These are phyloP conservation scores for Thalia dealbata DNA, from an alignment of 176 grass and related monocot genomes.

Conservation along the genomic window DNA sequence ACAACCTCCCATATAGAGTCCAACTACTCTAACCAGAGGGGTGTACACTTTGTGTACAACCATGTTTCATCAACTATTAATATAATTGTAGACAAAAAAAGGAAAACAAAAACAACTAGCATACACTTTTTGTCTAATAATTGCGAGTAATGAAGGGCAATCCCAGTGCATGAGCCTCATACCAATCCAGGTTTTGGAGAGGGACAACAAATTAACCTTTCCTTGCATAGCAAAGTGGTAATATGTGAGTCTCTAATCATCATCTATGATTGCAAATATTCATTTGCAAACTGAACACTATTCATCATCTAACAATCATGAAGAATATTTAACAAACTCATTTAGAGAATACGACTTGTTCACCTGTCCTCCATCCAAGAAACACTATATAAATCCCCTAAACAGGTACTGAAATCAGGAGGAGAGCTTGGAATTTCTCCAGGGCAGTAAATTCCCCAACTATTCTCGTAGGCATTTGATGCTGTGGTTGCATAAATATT, in stretches of 20 bases:
- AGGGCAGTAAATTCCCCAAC: constrained; percentile 97
- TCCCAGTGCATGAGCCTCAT: too few relatives aligned
- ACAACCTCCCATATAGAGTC: too few relatives aligned
- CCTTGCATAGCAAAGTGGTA: not conserved
- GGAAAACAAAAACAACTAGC: too few relatives aligned
- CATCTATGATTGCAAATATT: not conserved
- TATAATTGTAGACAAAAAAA: too few relatives aligned
- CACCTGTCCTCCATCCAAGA: constrained; percentile 99
- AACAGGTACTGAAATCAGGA: constrained; percentile 69
- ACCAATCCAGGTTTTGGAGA: too few relatives aligned
- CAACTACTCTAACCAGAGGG: too few relatives aligned
- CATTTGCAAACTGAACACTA: not conserved
- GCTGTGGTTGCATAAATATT: constrained; percentile 85
- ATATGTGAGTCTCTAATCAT: not conserved
- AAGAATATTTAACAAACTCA: too few relatives aligned
- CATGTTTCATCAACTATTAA: too few relatives aligned
- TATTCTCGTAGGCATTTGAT: constrained; percentile 79
- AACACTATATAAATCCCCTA: constrained; percentile 86
- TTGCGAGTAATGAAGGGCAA: too few relatives aligned
- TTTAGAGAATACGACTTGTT: not conserved
- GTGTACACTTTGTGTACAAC: too few relatives aligned
- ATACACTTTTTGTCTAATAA: too few relatives aligned
- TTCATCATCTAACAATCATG: not conserved
- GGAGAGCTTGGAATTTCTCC: constrained; percentile 57
- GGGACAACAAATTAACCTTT: not conserved